Percentiles rank a stretch among this genome's conserved stretches.
Conservation (phyloP, 108 stramenopile species). For the Nitzschia sp. region DNA sequence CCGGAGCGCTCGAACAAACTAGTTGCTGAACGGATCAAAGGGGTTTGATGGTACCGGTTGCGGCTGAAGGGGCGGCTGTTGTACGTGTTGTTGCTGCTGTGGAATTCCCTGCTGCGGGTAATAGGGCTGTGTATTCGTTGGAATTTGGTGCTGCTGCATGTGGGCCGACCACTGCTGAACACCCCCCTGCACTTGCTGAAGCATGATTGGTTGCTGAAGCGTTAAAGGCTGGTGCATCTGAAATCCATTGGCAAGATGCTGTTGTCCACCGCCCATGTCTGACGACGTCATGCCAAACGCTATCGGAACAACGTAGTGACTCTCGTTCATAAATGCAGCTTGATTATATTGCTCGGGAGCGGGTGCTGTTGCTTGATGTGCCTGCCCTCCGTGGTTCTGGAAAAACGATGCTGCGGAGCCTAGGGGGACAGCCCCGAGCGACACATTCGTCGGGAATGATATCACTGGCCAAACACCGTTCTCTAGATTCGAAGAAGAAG, state of each 20-base stretch:
- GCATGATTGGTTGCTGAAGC: slow-evolving; percentile 36
- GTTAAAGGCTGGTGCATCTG: slow-evolving; percentile 35
- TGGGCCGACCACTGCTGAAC: slow-evolving; percentile 16
- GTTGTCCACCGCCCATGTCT: not conserved
- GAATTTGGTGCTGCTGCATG: not conserved
- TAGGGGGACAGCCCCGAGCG: slow-evolving; percentile 21
- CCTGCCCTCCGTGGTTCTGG: not conserved
- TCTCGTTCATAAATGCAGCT: slow-evolving; percentile 17
- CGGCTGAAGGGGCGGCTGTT: not conserved
- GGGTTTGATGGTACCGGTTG: not conserved
- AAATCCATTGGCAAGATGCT: slow-evolving; percentile 2
- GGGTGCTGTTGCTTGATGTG: not conserved
- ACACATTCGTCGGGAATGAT: slow-evolving; percentile 29
- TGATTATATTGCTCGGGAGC: slow-evolving; percentile 9
- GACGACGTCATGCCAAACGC: slow-evolving; percentile 32
- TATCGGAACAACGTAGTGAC: slow-evolving; percentile 23
- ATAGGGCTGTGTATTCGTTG: not conserved
- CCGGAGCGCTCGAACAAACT: too few relatives aligned
- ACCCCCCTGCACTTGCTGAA: slow-evolving; percentile 25
- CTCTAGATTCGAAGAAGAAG: slow-evolving; percentile 1
- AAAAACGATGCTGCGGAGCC: slow-evolving; percentile 7
- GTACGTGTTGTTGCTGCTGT: not conserved
- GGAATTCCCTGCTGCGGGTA: slow-evolving; percentile 6
- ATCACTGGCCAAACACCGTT: slow-evolving; percentile 26
- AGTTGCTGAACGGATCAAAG: slow-evolving; percentile 16